phyloP scores from a whole-genome alignment of 257 asterid species.

The Ilex asprella region DNA sequence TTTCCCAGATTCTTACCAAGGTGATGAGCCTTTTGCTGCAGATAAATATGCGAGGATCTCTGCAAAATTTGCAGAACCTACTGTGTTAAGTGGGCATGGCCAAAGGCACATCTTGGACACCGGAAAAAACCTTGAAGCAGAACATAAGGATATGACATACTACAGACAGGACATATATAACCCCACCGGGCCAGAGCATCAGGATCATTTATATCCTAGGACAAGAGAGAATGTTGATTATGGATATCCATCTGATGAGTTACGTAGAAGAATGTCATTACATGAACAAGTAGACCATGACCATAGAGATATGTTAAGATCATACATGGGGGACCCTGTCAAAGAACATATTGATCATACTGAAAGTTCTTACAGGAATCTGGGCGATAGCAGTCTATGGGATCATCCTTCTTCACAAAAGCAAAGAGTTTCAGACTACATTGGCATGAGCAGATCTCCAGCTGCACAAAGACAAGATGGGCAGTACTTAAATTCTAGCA shows the following conservation, averaged over 20 bases:
- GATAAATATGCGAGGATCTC: slow-evolving; percentile 4
- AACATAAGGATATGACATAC: slow-evolving; percentile 8
- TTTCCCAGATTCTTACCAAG: slow-evolving; percentile 7
- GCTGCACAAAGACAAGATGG: slow-evolving; percentile 6
- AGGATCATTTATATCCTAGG: slow-evolving; percentile 11
- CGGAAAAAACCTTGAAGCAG: slow-evolving; percentile 7
- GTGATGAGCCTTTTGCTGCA: slow-evolving; percentile 10
- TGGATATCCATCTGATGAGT: slow-evolving; percentile 13
- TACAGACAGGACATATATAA: slow-evolving; percentile 9
- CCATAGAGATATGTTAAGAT: slow-evolving; percentile 7
- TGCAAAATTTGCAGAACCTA: slow-evolving; percentile 4
- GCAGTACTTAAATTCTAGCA: slow-evolving; percentile 8
- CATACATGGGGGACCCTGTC: slow-evolving; percentile 6
- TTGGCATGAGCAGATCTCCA: slow-evolving; percentile 5
- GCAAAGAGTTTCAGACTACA: slow-evolving; percentile 9
- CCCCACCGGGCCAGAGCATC: slow-evolving; percentile 4
- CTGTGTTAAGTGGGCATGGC: slow-evolving; percentile 1
- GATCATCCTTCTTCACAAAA: slow-evolving; percentile 8
- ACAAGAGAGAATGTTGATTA: slow-evolving; percentile 7
- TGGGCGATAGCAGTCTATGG: slow-evolving; percentile 7
- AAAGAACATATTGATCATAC: neutral
- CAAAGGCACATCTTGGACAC: slow-evolving; percentile 10
- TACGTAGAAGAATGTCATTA: slow-evolving; percentile 1
- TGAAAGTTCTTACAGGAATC: slow-evolving; percentile 12
- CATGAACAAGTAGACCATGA: slow-evolving; percentile 3